Conservation (phyloP, 768 basidiomycete genomes). For the Cantharellus cinnabarinus region DNA sequence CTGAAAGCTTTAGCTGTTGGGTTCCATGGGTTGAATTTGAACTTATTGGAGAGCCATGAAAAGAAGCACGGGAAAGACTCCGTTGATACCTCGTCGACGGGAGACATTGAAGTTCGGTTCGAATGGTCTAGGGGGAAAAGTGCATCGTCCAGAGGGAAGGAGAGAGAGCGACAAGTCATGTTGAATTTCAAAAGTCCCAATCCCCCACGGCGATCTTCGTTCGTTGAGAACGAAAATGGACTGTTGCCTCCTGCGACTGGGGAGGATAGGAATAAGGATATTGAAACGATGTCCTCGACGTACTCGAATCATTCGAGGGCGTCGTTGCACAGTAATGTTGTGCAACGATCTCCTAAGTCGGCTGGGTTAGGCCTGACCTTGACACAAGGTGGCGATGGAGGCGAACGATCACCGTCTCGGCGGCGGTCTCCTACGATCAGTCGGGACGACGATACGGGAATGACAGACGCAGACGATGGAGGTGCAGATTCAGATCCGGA, state of each 20-base stretch:
- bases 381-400: too few relatives aligned
- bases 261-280: not conserved
- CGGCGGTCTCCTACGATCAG: too few relatives aligned
- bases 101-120: conserved; percentile 46
- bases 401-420: too few relatives aligned
- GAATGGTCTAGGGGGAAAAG: conserved; percentile 50
- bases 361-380: too few relatives aligned
- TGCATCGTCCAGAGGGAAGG: conserved; percentile 11
- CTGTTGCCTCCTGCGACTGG: not conserved
- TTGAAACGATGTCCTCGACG: conserved; percentile 10
- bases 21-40: not conserved
- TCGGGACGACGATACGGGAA: not conserved
- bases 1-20: not conserved
- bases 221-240: not conserved
- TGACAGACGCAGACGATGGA: not conserved
- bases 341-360: not conserved
- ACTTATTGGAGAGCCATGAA: not conserved
- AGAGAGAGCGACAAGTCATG: not conserved
- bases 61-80: not conserved
- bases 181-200: conserved; percentile 6
- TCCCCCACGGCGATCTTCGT: not conserved
- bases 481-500: conserved; percentile 76
- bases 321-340: not conserved
- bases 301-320: not conserved
- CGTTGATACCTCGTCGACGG: not conserved